Evolutionary conservation across 2,329 filamentous ascomycete species (phyloP), one percentile per base, ranked within the genome.

Genomic region (Stromatinia cepivora): DNA sequence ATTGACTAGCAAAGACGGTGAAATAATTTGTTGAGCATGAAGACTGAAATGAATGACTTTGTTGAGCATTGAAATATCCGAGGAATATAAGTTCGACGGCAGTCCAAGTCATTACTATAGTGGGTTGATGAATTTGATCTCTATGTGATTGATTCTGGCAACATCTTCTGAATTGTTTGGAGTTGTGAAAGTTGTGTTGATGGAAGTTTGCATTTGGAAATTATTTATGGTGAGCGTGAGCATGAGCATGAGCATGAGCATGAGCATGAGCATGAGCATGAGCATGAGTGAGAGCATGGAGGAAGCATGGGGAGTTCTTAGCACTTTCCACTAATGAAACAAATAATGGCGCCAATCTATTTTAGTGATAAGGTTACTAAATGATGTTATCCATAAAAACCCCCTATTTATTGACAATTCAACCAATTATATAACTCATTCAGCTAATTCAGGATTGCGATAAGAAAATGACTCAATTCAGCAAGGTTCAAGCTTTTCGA

Each of bases 401-500:
- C 56, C 25, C 56, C 56, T 58, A 42, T 58, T n/a, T 58, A 5
- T 20, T 17, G 0, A 6, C 22, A 13, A 10, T 25, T n/a, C 8
- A 22, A 42, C 56, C 56, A 58, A 58, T 42, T 0, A 58, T 20
- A 13, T 36, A 10, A 7, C 22, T n/a, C 25, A 46, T 22, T 39
- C 15, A 45, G 50, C 22, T 42, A 15, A n/a, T n/a, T 28, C 17
- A 34, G 25, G 5, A 8, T 6, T 8, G 10, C 20, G 53, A 50
- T 58, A 67, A 67, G 39, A 36, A 66, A 59, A 59, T 48, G 58
- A 28, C 42, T 34, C 42, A 34, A 57, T 22, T 53, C 15, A 31
- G 31, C 53, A 22, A 46, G 58, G 58, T 48, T 11, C 4, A 66
- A 66, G 63, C 63, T 66, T 66, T n/a, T 28, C 22, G 42, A 34